These are phyloP conservation scores for Cylindrotheca closterium DNA, from an alignment of 108 stramenopile genomes.

Conservation along the genomic window DNA sequence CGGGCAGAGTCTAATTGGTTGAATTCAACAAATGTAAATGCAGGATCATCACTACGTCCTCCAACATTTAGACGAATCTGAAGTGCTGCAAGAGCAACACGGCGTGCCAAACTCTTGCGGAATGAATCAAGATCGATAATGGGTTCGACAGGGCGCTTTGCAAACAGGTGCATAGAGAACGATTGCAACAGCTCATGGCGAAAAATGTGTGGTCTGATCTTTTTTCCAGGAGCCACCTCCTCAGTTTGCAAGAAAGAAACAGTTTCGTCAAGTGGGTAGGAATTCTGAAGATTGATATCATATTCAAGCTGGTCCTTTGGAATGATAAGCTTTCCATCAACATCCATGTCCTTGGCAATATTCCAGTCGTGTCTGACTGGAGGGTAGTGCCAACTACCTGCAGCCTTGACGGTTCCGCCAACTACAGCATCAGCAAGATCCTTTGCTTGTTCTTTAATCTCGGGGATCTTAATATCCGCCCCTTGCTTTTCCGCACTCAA, in stretches of 20 bases:
- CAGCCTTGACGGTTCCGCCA: constrained; percentile 72
- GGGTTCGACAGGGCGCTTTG: constrained; percentile 94
- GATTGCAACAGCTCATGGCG: constrained; percentile 89
- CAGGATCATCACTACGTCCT: constrained; percentile 88
- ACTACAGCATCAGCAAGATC: constrained; percentile 81
- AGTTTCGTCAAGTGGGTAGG: constrained; percentile 77
- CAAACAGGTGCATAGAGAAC: constrained; percentile 95
- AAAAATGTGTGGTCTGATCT: constrained; percentile 86
- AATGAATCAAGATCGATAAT: constrained; percentile 82
- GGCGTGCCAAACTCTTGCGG: constrained; percentile 82
- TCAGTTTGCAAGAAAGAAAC: constrained; percentile 68
- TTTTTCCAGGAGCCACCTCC: constrained; percentile 61
- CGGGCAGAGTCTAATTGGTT: constrained; percentile 96
- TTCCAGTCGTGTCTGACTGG: constrained; percentile 88
- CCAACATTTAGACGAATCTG: constrained; percentile 96
- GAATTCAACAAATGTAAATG: constrained; percentile 97
- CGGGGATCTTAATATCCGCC: constrained; percentile 59
- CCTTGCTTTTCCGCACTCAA: constrained; percentile 77
- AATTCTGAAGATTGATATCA: constrained; percentile 79
- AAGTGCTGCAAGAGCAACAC: constrained; percentile 90
- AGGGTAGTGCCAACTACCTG: constrained; percentile 91
- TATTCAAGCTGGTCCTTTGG: constrained; percentile 39
- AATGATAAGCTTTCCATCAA: constrained; percentile 36
- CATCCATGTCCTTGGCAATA: constrained; percentile 35
- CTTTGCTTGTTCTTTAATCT: constrained; percentile 72